Evolutionary conservation across 2,329 filamentous ascomycete species (phyloP).

Genomic region (Colletotrichum theobromicola): DNA sequence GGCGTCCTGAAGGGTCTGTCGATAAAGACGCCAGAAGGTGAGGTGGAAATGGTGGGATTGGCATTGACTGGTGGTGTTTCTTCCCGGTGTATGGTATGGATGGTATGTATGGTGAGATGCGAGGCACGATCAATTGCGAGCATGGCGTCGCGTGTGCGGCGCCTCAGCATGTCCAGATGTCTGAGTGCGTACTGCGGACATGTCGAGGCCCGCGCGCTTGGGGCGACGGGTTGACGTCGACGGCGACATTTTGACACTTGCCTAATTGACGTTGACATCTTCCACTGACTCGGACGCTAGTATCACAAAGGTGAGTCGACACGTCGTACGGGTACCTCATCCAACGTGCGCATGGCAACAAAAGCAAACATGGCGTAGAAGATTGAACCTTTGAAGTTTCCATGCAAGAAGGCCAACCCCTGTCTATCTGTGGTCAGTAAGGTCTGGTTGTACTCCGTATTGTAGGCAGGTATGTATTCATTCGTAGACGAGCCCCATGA

Average conservation of each 20-base stretch:
- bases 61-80: not conserved
- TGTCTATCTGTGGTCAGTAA: not conserved
- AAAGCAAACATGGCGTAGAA: conserved; percentile 6
- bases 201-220: not conserved
- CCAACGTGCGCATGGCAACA: conserved; percentile 6
- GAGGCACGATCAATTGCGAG: not conserved
- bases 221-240: not conserved
- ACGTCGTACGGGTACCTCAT: not conserved
- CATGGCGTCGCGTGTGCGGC: not conserved
- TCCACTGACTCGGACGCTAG: not conserved
- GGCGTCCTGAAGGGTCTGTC: not conserved
- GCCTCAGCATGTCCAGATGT: not conserved
- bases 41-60: too few species aligned
- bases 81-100: not conserved
- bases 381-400: not conserved
- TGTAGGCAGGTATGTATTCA: not conserved
- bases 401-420: not conserved
- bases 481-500: too few species aligned
- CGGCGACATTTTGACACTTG: not conserved
- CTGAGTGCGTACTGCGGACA: not conserved
- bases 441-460: too few species aligned
- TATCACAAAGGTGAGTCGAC: conserved; percentile 4
- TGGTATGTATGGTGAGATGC: not conserved
- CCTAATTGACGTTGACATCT: not conserved
- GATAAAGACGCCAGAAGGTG: not conserved